Evolutionary conservation across 495 filamentous ascomycete species (phyloP).

Genomic region (Apodospora peruviana): DNA sequence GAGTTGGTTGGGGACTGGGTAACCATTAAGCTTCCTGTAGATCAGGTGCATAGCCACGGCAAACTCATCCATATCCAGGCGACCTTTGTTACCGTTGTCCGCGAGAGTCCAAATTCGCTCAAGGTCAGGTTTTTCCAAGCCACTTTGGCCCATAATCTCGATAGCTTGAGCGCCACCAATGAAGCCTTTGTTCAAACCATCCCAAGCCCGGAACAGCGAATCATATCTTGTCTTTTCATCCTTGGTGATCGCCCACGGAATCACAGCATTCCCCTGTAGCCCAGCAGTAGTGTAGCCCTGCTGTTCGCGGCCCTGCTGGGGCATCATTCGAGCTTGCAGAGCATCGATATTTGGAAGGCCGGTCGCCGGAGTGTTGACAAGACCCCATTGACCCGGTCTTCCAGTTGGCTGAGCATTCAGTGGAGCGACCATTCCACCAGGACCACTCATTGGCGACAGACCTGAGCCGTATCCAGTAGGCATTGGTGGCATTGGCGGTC

Average conservation of each 20-base stretch:
- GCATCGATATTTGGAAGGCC: constrained; percentile 92
- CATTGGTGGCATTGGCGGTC: constrained; percentile 93
- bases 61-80: constrained; percentile 96
- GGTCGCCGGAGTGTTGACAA: constrained; percentile 87
- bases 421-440: constrained; percentile 48
- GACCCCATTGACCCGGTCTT: constrained; percentile 92
- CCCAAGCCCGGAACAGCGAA: constrained; percentile 92
- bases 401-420: constrained; percentile 94
- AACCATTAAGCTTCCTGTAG: constrained; percentile 92
- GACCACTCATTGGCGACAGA: constrained; percentile 57
- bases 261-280: constrained; percentile 85
- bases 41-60: constrained; percentile 99
- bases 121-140: constrained; percentile 79
- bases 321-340: constrained; percentile 95
- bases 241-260: constrained; percentile 98
- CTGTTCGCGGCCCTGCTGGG: constrained; percentile 86
- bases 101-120: constrained; percentile 94
- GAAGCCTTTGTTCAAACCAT: constrained; percentile 89
- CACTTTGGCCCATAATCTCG: constrained; percentile 96
- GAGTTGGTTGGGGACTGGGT: constrained; percentile 85
- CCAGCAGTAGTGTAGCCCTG: constrained; percentile 79
- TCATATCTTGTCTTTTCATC: constrained; percentile 98
- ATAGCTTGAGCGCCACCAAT: constrained; percentile 92
- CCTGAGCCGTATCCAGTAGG: constrained; percentile 70
- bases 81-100: constrained; percentile 86